Evolutionary conservation across 2,329 filamentous ascomycete species (phyloP).

Genomic region (Venturia effusa): DNA sequence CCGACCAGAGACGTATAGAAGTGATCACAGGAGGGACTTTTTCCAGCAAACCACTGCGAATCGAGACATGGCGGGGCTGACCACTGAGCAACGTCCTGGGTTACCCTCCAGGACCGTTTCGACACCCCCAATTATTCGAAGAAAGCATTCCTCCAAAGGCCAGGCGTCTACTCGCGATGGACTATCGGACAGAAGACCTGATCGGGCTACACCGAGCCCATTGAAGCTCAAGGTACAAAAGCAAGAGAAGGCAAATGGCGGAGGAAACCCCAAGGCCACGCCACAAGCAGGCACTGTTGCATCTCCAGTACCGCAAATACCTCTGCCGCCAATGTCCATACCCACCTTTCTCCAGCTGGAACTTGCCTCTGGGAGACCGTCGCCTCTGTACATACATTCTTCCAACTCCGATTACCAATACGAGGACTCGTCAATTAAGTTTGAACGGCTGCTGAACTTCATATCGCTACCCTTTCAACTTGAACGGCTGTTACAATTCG

Average conservation of each 20-base stretch:
- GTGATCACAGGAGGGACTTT: neutral
- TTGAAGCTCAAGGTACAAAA: conserved; percentile 25
- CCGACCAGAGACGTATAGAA: neutral
- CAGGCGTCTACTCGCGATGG: conserved; percentile 13
- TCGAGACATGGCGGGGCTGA: neutral
- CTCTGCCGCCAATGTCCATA: conserved; percentile 48
- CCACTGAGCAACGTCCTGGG: neutral
- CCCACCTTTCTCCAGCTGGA: conserved; percentile 57
- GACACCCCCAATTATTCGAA: conserved; percentile 2
- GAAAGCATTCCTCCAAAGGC: conserved; percentile 10
- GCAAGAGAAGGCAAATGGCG: conserved; percentile 3
- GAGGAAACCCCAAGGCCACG: neutral
- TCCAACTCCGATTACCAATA: conserved; percentile 57
- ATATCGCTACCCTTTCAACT: conserved; percentile 70
- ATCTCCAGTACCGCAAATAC: conserved; percentile 22
- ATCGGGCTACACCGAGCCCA: conserved; percentile 20
- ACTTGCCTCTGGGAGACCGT: conserved; percentile 48
- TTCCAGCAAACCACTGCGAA: neutral
- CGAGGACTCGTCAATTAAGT: conserved; percentile 84
- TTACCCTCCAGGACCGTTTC: conserved; percentile 3
- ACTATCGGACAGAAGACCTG: conserved; percentile 24
- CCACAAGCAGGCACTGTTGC: conserved; percentile 22
- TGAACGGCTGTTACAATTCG: conserved; percentile 78
- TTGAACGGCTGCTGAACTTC: conserved; percentile 85
- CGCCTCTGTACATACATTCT: conserved; percentile 51